These are phyloP conservation scores for Phenoliferia sp. DNA, from an alignment of 1,284 basidiomycete genomes.

Conservation along the genomic window DNA sequence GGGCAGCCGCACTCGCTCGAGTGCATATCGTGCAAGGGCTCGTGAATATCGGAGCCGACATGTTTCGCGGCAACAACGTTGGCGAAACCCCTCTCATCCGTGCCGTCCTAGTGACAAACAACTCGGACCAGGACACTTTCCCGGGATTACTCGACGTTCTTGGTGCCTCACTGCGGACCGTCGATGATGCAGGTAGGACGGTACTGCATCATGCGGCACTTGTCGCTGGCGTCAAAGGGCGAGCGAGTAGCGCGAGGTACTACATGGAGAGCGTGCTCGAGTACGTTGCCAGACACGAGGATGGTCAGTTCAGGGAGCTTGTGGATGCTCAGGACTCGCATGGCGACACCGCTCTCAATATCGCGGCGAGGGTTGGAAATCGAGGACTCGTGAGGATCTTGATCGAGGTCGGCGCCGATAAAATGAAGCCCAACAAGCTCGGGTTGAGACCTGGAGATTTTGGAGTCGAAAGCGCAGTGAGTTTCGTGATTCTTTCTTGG, in stretches of 20 bases:
- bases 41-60: slow-evolving; percentile 73
- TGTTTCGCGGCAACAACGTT: slow-evolving; percentile 81
- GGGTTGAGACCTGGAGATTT: slow-evolving; percentile 90
- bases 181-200: slow-evolving; percentile 83
- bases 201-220: slow-evolving; percentile 93
- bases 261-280: slow-evolving; percentile 88
- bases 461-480: slow-evolving; percentile 71
- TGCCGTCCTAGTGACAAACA: slow-evolving; percentile 82
- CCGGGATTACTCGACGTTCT: slow-evolving; percentile 51
- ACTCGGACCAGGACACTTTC: slow-evolving; percentile 71
- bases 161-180: slow-evolving; percentile 71
- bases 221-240: slow-evolving; percentile 82
- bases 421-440: slow-evolving; percentile 84
- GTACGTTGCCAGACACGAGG: slow-evolving; percentile 41
- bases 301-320: slow-evolving; percentile 63
- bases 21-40: slow-evolving; percentile 59
- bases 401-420: slow-evolving; percentile 89
- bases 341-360: slow-evolving; percentile 93
- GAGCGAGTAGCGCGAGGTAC: slow-evolving; percentile 76
- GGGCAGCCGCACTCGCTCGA: slow-evolving; percentile 82
- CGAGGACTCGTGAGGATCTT: slow-evolving; percentile 78
- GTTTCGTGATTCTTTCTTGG: background rate
- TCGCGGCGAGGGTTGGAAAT: slow-evolving; percentile 90
- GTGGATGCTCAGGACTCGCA: slow-evolving; percentile 92
- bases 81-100: slow-evolving; percentile 95